phyloP scores from a whole-genome alignment of 306 rosid genomes.

The Sechiopsis laciniata region DNA sequence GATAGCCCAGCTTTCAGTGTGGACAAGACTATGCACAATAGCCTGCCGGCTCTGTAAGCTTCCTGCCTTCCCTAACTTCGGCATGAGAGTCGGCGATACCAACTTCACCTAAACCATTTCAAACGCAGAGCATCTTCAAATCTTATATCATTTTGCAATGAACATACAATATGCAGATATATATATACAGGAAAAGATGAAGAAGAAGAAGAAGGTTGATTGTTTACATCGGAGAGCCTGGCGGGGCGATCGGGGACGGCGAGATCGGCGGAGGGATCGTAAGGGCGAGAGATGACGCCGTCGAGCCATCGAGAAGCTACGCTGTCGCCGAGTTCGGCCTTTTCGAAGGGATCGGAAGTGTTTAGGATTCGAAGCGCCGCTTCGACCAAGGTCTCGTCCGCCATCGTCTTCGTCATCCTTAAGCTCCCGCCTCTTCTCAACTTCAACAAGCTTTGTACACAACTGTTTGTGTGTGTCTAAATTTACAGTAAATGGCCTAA shows the following conservation, averaged over 20 bases:
- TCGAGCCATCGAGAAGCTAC: conserved; percentile 68
- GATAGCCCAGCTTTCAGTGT: conserved; percentile 89
- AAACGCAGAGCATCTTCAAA: conserved; percentile 24
- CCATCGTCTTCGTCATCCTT: background rate
- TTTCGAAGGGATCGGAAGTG: conserved; percentile 75
- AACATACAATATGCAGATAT: background rate
- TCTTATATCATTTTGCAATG: conserved; percentile 23
- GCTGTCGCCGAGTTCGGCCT: conserved; percentile 60
- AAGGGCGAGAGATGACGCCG: conserved; percentile 46
- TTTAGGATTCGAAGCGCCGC: conserved; percentile 74
- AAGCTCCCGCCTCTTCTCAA: background rate
- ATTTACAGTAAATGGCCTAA: background rate
- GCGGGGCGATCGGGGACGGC: conserved; percentile 72
- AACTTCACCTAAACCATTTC: conserved; percentile 46
- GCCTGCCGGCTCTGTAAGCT: conserved; percentile 86
- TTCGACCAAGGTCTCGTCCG: conserved; percentile 43
- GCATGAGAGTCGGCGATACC: conserved; percentile 75
- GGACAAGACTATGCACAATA: conserved; percentile 77
- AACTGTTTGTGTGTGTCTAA: too few relatives aligned
- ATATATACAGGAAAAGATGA: background rate
- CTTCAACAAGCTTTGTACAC: background rate
- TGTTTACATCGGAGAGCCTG: conserved; percentile 49
- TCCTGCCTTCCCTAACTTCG: conserved; percentile 88
- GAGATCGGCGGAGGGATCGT: conserved; percentile 37
- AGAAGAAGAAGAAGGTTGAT: background rate